Percentiles rank a stretch among this genome's conserved stretches.
Conservation (phyloP, 495 filamentous ascomycete genomes). For the Letharia columbiana region DNA sequence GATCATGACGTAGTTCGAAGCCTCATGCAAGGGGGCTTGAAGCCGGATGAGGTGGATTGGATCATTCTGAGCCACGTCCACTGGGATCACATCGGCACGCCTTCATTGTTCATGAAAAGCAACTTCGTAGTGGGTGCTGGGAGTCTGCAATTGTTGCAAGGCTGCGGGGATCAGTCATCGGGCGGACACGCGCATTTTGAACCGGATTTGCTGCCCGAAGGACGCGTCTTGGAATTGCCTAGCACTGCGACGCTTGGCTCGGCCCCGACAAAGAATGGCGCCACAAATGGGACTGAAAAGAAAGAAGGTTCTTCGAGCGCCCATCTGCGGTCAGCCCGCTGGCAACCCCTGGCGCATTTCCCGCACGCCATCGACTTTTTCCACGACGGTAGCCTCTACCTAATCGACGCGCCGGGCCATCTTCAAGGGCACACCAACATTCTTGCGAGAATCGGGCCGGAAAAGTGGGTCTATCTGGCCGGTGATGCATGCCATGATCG, state of each 20-base stretch:
- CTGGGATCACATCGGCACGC: slow-evolving; percentile 7
- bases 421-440: slow-evolving; percentile 2
- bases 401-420: slow-evolving; percentile 1
- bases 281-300: neutral
- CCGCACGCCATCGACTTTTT: slow-evolving; percentile 1
- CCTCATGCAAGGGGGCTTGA: neutral
- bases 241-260: neutral
- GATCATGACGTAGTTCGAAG: neutral
- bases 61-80: slow-evolving; percentile 6
- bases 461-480: slow-evolving; percentile 4
- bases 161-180: neutral
- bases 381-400: neutral
- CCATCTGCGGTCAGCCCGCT: neutral
- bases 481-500: slow-evolving; percentile 4
- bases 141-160: neutral
- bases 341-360: slow-evolving; percentile 1
- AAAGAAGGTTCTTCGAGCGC: neutral
- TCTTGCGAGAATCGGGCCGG: neutral
- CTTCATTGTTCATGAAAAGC: neutral
- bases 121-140: slow-evolving; percentile 1
- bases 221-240: neutral
- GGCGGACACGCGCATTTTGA: slow-evolving; percentile 3
- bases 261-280: neutral
- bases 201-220: neutral
- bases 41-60: neutral